phyloP scores from a whole-genome alignment of 768 basidiomycete species.

The Tulasnella sp. region DNA sequence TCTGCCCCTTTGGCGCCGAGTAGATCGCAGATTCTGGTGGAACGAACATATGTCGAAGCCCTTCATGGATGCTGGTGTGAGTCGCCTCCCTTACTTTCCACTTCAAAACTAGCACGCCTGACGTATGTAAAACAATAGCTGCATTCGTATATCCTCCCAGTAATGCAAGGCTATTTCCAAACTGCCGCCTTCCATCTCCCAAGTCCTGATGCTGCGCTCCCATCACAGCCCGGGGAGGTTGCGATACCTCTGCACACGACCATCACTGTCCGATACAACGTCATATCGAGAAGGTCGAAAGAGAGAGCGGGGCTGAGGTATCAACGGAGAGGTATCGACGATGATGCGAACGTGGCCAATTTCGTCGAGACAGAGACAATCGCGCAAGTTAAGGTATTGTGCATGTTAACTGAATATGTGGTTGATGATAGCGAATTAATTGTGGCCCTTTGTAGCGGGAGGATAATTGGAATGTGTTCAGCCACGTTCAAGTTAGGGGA shows the following conservation, averaged over 20 bases:
- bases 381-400: constrained; percentile 62
- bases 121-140: too few species aligned
- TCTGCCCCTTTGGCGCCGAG: constrained; percentile 83
- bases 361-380: constrained; percentile 94
- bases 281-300: constrained; percentile 77
- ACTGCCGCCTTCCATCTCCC: constrained; percentile 51
- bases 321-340: constrained; percentile 89
- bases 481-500: constrained; percentile 84
- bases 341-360: constrained; percentile 87
- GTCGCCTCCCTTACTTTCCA: constrained; percentile 25
- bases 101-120: too few species aligned
- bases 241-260: constrained; percentile 23
- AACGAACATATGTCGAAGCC: constrained; percentile 81
- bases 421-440: background rate
- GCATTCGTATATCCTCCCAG: constrained; percentile 76
- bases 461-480: constrained; percentile 64
- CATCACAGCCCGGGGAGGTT: constrained; percentile 35
- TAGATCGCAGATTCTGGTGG: constrained; percentile 92
- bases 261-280: constrained; percentile 57
- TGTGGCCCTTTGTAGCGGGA: constrained; percentile 44
- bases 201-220: constrained; percentile 11
- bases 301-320: constrained; percentile 89
- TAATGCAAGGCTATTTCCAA: constrained; percentile 92
- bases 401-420: constrained; percentile 12
- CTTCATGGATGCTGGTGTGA: constrained; percentile 78